A percentile compares a stretch with the other conserved stretches of the same genome.
These are phyloP conservation scores for Lanmaoa pseudosensibilis DNA, from an alignment of 768 basidiomycete genomes.

Conservation along the genomic window DNA sequence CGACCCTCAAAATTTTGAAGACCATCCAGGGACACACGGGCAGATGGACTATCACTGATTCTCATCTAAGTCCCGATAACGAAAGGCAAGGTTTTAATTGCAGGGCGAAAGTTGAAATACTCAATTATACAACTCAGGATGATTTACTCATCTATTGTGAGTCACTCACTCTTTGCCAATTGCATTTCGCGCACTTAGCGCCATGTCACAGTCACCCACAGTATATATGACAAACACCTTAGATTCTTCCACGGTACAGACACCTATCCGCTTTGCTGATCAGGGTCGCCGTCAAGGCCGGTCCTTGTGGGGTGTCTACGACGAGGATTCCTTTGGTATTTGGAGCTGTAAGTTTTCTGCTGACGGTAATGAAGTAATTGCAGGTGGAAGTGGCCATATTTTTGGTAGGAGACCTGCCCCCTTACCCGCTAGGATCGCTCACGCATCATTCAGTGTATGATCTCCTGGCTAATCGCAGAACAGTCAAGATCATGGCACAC, in stretches of 20 bases:
- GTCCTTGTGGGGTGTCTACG: slow-evolving; percentile 33
- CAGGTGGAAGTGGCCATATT: slow-evolving; percentile 82
- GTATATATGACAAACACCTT: slow-evolving; percentile 74
- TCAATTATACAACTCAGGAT: slow-evolving; percentile 49
- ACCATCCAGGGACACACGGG: slow-evolving; percentile 75
- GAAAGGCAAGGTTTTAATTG: slow-evolving; percentile 54
- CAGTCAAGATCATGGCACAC: slow-evolving; percentile 87
- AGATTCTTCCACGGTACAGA: slow-evolving; percentile 60
- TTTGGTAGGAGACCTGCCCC: slow-evolving; percentile 50
- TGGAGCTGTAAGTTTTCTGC: slow-evolving; percentile 97
- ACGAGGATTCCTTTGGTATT: slow-evolving; percentile 63
- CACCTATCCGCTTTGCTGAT: slow-evolving; percentile 61
- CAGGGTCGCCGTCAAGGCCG: slow-evolving; percentile 38
- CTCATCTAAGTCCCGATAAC: slow-evolving; percentile 86
- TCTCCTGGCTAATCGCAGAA: slow-evolving; percentile 72
- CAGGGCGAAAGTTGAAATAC: slow-evolving; percentile 49
- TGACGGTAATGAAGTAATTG: slow-evolving; percentile 93
- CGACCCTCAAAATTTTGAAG: slow-evolving; percentile 52
- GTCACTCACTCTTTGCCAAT: background rate
- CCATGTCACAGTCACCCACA: slow-evolving; percentile 55
- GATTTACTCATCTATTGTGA: slow-evolving; percentile 88
- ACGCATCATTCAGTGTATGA: slow-evolving; percentile 71
- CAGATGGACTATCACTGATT: slow-evolving; percentile 94
- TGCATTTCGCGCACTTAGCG: slow-evolving; percentile 1
- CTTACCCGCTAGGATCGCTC: background rate